Evolutionary conservation across 208 protist genomes (phyloP).

Genomic region (Acanthamoeba castellanii): DNA sequence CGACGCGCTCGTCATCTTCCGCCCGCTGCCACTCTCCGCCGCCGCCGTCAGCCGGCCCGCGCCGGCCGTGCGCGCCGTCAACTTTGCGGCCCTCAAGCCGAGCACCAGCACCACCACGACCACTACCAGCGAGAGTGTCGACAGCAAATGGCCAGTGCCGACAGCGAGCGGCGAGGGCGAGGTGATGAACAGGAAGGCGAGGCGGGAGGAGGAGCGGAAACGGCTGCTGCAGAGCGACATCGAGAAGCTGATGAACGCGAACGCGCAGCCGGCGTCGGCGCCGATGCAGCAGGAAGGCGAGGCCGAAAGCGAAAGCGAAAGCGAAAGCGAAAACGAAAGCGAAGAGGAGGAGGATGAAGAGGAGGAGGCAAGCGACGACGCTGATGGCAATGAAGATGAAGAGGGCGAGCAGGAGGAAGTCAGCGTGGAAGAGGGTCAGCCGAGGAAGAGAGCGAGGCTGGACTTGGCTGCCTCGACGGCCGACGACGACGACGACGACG

Average conservation of each 20-base stretch:
- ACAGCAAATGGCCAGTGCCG: neutral
- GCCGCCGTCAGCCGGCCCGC: neutral
- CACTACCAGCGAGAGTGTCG: neutral
- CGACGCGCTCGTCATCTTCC: neutral
- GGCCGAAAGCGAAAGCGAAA: neutral
- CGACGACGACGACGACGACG: neutral
- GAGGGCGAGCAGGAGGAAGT: neutral
- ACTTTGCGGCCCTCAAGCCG: neutral
- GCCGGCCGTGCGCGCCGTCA: neutral
- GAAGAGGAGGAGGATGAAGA: neutral
- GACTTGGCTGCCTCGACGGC: neutral
- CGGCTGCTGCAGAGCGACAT: neutral
- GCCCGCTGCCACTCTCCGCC: neutral
- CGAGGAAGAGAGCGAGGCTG: neutral
- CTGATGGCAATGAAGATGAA: neutral
- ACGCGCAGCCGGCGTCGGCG: no score
- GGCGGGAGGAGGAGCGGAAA: neutral
- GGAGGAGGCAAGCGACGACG: neutral
- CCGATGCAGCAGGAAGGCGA: neutral
- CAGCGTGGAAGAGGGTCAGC: neutral
- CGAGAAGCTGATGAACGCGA: neutral
- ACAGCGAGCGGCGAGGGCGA: neutral
- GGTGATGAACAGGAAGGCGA: slow-evolving; percentile 5
- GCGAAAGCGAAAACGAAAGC: neutral
- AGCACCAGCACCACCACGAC: neutral